These are phyloP conservation scores for Talaromyces albobiverticillius DNA, from an alignment of 2,329 filamentous ascomycete genomes.

Conservation along the genomic window DNA sequence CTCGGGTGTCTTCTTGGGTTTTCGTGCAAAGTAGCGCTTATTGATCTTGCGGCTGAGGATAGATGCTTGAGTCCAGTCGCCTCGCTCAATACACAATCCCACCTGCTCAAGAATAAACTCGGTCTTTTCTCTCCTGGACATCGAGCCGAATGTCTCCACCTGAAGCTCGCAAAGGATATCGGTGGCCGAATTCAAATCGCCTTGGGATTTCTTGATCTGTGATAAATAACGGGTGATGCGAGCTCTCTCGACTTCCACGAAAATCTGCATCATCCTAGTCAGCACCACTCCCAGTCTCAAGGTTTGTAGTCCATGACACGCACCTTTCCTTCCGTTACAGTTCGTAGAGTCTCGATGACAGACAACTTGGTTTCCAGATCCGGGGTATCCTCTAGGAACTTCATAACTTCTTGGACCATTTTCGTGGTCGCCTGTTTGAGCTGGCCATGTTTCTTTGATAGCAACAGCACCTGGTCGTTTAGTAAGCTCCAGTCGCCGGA, in stretches of 20 bases:
- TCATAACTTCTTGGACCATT: constrained; percentile 97
- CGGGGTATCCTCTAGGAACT: constrained; percentile 82
- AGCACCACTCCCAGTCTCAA: constrained; percentile 1
- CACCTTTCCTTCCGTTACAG: constrained; percentile 94
- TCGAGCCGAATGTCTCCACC: constrained; percentile 97
- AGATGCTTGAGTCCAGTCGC: constrained; percentile 92
- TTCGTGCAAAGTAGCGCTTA: constrained; percentile 85
- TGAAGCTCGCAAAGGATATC: constrained; percentile 96
- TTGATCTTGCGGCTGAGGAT: constrained; percentile 97
- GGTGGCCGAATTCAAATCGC: constrained; percentile 82
- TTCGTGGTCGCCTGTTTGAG: constrained; percentile 98
- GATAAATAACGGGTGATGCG: constrained; percentile 93
- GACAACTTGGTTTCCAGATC: constrained; percentile 83
- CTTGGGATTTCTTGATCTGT: constrained; percentile 95
- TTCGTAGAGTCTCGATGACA: constrained; percentile 90
- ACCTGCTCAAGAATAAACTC: constrained; percentile 98
- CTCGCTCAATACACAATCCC: constrained; percentile 87
- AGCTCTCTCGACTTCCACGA: constrained; percentile 96
- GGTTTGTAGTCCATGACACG: constrained; percentile 16
- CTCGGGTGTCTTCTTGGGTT: constrained; percentile 85
- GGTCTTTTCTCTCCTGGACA: constrained; percentile 95
- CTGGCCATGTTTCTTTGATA: constrained; percentile 99
- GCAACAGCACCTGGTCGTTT: constrained; percentile 91
- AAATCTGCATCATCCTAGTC: constrained; percentile 65
- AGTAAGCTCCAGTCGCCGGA: constrained; percentile 89